Evolutionary conservation across 2,329 filamentous ascomycete species (phyloP), one percentile per base, ranked within the genome.

Genomic region (Ascochyta fabae): DNA sequence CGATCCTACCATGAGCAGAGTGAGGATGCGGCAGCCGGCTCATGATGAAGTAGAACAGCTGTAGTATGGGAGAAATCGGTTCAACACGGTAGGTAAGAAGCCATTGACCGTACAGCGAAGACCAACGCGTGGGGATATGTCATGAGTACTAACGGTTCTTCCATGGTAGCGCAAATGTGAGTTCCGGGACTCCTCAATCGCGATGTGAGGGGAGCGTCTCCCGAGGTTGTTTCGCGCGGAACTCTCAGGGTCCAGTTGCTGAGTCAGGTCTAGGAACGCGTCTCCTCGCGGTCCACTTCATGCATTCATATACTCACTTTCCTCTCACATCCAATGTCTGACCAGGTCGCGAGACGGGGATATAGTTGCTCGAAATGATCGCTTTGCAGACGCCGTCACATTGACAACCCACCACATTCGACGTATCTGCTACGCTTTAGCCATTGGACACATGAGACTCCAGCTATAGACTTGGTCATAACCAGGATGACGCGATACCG

Each of bases 171-270:
- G 48, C 31, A 23, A 6, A 7, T 26, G n/a, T 12, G 23, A 16
- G 19, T 22, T 27, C 6, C 26, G 53, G 43, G 56, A 58, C 42
- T 56, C 56, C 38, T 48, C 51, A 55, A 31, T 47, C 39, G 36
- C 33, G 38, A 47, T 22, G 41, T 27, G 51, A 33, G 42, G 42
- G 16, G 23, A 46, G 26, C 34, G 16, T 36, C 33, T 50, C 33
- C 56, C 56, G 56, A 58, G 56, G 56, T 55, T 55, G 42, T 42
- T 47, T 19, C n/a, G 23, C 27, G 36, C 43, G 27, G 38, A 35
- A 47, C n/a, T 47, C 27, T 29, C 44, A 41, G 42, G 42, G 22
- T 36, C 23, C 39, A 38, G 15, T 41, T 40, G 50, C 50, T 53
- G 36, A 48, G 51, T 54, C 45, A 48, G 51, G 33, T 26, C 48